These are phyloP conservation scores for Saccharomyces eubayanus DNA, from an alignment of 805 yeast genomes.

Conservation along the genomic window DNA sequence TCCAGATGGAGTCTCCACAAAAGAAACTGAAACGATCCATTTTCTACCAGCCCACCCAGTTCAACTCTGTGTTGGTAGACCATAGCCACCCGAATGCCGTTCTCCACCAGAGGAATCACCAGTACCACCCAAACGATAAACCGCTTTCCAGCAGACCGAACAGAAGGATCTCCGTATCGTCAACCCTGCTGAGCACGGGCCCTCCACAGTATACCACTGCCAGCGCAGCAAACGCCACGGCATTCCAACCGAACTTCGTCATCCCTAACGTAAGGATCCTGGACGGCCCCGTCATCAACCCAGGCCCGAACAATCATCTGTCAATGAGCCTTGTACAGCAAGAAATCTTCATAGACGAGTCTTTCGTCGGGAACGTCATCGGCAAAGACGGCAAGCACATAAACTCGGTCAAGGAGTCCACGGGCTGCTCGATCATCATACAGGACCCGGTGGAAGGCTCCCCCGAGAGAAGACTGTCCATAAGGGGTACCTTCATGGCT, in stretches of 20 bases:
- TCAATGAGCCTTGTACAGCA: slow-evolving; percentile 62
- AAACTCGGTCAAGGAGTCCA: slow-evolving; percentile 62
- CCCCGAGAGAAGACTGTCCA: slow-evolving; percentile 53
- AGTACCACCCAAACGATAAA: slow-evolving; percentile 21
- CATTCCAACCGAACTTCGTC: slow-evolving; percentile 20
- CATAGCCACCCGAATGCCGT: background rate
- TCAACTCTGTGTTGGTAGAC: slow-evolving; percentile 22
- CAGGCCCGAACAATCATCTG: slow-evolving; percentile 56
- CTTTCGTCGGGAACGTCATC: slow-evolving; percentile 73
- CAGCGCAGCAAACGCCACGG: slow-evolving; percentile 21
- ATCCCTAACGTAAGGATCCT: slow-evolving; percentile 23
- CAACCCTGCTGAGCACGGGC: slow-evolving; percentile 5
- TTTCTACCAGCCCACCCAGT: slow-evolving; percentile 27
- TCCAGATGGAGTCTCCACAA: slow-evolving; percentile 32
- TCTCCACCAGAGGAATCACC: slow-evolving; percentile 23
- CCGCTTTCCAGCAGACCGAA: slow-evolving; percentile 10
- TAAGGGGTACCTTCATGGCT: slow-evolving; percentile 58
- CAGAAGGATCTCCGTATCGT: slow-evolving; percentile 10
- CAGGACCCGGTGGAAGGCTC: slow-evolving; percentile 48
- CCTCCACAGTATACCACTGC: slow-evolving; percentile 20
- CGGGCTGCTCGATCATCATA: slow-evolving; percentile 70
- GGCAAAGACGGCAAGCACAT: slow-evolving; percentile 83
- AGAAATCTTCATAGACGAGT: slow-evolving; percentile 67
- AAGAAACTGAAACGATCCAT: slow-evolving; percentile 41
- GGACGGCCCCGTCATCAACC: slow-evolving; percentile 12